Conservation (phyloP, 2,329 filamentous ascomycete species). For the Coleophoma eucalyptorum region DNA sequence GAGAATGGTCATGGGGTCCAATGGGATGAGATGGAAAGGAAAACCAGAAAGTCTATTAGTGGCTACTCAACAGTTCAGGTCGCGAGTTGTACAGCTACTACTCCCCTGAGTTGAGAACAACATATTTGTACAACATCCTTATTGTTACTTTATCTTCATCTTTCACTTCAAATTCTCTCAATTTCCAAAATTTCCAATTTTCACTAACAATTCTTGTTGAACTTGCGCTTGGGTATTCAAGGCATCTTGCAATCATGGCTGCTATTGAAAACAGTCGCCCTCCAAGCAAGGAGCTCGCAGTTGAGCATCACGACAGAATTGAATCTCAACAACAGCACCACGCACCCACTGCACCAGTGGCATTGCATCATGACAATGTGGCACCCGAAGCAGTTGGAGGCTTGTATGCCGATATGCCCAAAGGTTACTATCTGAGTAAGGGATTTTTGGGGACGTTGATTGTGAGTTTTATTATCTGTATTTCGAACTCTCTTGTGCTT, state of each 20-base stretch:
- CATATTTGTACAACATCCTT: no score
- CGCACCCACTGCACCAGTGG: not conserved
- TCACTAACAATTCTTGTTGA: no score
- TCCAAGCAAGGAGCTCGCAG: not conserved
- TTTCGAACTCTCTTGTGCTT: not conserved
- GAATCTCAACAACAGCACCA: not conserved
- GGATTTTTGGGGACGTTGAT: constrained; percentile 1
- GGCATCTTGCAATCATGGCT: not conserved
- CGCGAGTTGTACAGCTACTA: no score
- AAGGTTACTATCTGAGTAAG: constrained; percentile 2
- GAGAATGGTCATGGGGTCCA: no score
- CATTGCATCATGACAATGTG: not conserved
- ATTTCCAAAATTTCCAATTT: no score
- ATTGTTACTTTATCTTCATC: no score
- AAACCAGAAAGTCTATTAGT: no score
- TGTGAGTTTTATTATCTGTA: not conserved
- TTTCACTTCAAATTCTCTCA: no score
- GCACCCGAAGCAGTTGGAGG: constrained; percentile 2
- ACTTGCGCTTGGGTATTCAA: no score
- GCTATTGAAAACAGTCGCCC: not conserved
- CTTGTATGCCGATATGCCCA: constrained; percentile 1
- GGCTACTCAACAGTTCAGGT: no score
- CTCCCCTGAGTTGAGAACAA: no score
- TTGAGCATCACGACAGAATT: constrained; percentile 4
- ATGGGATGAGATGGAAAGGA: no score